phyloP scores from a whole-genome alignment of 495 filamentous ascomycete genomes.

The Ramalina peruviana region DNA sequence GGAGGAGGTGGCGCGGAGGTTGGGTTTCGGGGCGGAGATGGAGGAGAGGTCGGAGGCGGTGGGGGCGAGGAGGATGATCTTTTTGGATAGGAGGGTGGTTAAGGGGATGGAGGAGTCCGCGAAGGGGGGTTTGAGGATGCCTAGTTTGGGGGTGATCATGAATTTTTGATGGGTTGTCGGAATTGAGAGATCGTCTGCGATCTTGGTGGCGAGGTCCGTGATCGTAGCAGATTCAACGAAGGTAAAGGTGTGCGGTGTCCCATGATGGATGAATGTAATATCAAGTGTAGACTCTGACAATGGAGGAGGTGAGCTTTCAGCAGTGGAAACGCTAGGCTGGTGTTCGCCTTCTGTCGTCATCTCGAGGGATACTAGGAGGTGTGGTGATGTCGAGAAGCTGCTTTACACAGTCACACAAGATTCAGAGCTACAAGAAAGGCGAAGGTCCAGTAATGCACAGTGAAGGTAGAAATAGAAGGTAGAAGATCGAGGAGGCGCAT shows the following conservation, averaged over 20 bases:
- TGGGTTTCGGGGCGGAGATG: slow-evolving; percentile 26
- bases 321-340: no score
- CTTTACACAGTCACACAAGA: no score
- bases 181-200: slow-evolving; percentile 40
- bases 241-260: slow-evolving; percentile 28
- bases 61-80: slow-evolving; percentile 49
- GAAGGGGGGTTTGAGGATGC: slow-evolving; percentile 54
- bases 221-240: slow-evolving; percentile 36
- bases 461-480: no score
- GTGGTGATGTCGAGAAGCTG: no score
- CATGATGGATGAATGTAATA: slow-evolving; percentile 45
- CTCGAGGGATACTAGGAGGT: no score
- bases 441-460: no score
- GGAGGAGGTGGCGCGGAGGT: slow-evolving; percentile 26
- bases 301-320: no score
- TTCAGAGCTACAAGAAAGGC: no score
- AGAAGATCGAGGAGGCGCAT: no score
- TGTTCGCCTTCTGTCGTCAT: no score
- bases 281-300: slow-evolving; percentile 12
- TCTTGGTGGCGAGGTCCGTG: slow-evolving; percentile 45
- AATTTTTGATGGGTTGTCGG: slow-evolving; percentile 60
- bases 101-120: slow-evolving; percentile 36
- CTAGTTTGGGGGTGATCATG: slow-evolving; percentile 54
- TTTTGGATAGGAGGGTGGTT: slow-evolving; percentile 36
- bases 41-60: slow-evolving; percentile 37